Conservation (phyloP, 805 yeast species). For the Starmerella sp. region DNA sequence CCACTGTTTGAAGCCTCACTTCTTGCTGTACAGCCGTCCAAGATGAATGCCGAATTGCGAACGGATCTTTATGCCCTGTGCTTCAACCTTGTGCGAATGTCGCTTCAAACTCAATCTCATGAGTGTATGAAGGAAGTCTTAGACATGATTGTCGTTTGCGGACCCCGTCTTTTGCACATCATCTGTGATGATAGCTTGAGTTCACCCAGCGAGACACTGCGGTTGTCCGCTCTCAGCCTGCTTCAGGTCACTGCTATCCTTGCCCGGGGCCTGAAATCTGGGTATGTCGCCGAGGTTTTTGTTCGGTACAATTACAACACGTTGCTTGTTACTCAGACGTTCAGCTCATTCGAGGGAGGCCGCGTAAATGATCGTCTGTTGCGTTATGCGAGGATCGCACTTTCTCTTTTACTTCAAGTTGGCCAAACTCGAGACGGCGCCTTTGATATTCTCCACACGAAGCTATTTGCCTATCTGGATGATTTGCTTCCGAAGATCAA, state of each 20-base stretch:
- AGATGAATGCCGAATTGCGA: slow-evolving; percentile 55
- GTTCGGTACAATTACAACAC: slow-evolving; percentile 46
- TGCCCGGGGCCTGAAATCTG: slow-evolving; percentile 40
- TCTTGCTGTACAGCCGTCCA: slow-evolving; percentile 59
- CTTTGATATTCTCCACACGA: slow-evolving; percentile 59
- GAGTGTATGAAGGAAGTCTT: slow-evolving; percentile 36
- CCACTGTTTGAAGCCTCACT: slow-evolving; percentile 65
- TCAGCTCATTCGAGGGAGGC: background rate
- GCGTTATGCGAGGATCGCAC: slow-evolving; percentile 43
- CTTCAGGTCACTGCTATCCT: slow-evolving; percentile 55
- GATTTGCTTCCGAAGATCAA: slow-evolving; percentile 44
- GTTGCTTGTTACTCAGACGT: background rate
- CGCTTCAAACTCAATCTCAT: slow-evolving; percentile 24
- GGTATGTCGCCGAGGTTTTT: slow-evolving; percentile 49
- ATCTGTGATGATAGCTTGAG: slow-evolving; percentile 68
- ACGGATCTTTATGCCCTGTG: slow-evolving; percentile 69
- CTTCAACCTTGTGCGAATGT: slow-evolving; percentile 50
- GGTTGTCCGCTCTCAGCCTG: slow-evolving; percentile 65
- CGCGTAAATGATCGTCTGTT: slow-evolving; percentile 33
- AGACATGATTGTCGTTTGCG: slow-evolving; percentile 43
- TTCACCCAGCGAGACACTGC: slow-evolving; percentile 57
- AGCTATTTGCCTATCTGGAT: slow-evolving; percentile 51
- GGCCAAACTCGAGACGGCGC: slow-evolving; percentile 75
- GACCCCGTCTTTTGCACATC: slow-evolving; percentile 52
- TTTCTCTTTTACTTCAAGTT: slow-evolving; percentile 58